Evolutionary conservation across 2,329 filamentous ascomycete species (phyloP).

Genomic region (Diaporthe sp.): DNA sequence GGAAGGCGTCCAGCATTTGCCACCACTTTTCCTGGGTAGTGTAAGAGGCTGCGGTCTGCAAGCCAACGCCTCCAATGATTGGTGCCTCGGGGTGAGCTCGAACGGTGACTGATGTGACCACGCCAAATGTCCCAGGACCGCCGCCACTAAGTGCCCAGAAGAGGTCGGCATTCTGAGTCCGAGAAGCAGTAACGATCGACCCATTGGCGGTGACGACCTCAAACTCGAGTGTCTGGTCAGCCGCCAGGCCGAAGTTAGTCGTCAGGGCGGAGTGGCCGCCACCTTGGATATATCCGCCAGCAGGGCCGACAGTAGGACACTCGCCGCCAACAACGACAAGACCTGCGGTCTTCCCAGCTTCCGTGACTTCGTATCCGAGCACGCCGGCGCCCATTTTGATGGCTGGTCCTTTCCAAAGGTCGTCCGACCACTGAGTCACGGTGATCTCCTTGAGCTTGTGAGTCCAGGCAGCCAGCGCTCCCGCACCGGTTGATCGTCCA

Average conservation of each 20-base stretch:
- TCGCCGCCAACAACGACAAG: conserved; percentile 49
- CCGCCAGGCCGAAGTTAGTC: conserved; percentile 63
- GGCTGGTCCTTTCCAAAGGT: conserved; percentile 60
- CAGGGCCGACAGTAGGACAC: conserved; percentile 61
- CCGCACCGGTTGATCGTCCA: conserved; percentile 39
- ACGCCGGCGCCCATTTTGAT: conserved; percentile 70
- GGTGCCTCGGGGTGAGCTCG: conserved; percentile 42
- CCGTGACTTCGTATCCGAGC: conserved; percentile 65
- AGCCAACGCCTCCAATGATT: conserved; percentile 43
- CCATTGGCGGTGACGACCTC: conserved; percentile 63
- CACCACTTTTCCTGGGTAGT: conserved; percentile 44
- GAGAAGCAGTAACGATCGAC: conserved; percentile 55
- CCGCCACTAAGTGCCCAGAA: conserved; percentile 65
- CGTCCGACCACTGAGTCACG: conserved; percentile 35
- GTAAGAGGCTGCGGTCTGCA: conserved; percentile 43
- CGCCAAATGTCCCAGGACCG: conserved; percentile 54
- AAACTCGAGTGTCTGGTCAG: conserved; percentile 63
- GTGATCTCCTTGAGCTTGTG: conserved; percentile 52
- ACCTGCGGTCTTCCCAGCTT: conserved; percentile 59
- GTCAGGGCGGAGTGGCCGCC: conserved; percentile 68
- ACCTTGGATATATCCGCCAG: conserved; percentile 62
- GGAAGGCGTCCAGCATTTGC: conserved; percentile 45
- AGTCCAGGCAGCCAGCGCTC: conserved; percentile 66
- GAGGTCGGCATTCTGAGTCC: conserved; percentile 58
- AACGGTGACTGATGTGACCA: conserved; percentile 49